A percentile compares a stretch with the other conserved stretches of the same genome.
phyloP scores from a whole-genome alignment of 1,284 basidiomycete species.

The Cutaneotrichosporon sp. region DNA sequence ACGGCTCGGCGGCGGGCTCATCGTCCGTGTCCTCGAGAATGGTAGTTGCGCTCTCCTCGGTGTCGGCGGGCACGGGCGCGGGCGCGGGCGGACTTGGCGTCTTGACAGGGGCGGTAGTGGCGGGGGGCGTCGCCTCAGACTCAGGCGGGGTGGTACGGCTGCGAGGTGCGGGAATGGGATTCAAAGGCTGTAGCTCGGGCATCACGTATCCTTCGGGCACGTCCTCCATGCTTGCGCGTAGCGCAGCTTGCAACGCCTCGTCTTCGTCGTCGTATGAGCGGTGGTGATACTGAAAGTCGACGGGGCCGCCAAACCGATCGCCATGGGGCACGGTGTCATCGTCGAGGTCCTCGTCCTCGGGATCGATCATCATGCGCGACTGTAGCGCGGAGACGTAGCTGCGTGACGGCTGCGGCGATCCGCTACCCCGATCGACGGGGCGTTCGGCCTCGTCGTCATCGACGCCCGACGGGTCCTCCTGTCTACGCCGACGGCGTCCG shows the following conservation, averaged over 20 bases:
- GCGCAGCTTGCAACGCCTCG: slow-evolving; percentile 72
- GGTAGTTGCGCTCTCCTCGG: background rate
- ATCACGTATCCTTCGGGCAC: slow-evolving; percentile 49
- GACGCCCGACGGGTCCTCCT: slow-evolving; percentile 13
- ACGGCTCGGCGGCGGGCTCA: slow-evolving; percentile 38
- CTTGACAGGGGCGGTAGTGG: slow-evolving; percentile 7
- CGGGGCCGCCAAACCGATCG: slow-evolving; percentile 25
- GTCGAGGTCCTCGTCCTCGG: slow-evolving; percentile 21
- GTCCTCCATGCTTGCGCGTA: slow-evolving; percentile 71
- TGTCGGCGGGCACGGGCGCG: slow-evolving; percentile 11
- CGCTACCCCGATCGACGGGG: slow-evolving; percentile 3
- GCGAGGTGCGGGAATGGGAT: background rate
- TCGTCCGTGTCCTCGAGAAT: slow-evolving; percentile 23
- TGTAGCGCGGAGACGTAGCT: background rate
- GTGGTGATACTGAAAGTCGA: slow-evolving; percentile 36
- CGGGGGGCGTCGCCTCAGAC: background rate
- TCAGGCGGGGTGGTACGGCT: background rate
- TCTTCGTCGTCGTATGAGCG: slow-evolving; percentile 75
- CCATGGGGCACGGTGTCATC: slow-evolving; percentile 6
- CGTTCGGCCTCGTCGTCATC: slow-evolving; percentile 11
- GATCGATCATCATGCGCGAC: background rate
- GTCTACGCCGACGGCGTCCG: slow-evolving; percentile 16
- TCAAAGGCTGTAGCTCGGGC: slow-evolving; percentile 15
- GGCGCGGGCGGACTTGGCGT: slow-evolving; percentile 16
- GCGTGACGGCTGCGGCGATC: slow-evolving; percentile 5